Percentiles rank a stretch among this genome's conserved stretches.
These are phyloP conservation scores for Colletotrichum sansevieriae DNA, from an alignment of 2,329 filamentous ascomycete species.

Conservation along the genomic window DNA sequence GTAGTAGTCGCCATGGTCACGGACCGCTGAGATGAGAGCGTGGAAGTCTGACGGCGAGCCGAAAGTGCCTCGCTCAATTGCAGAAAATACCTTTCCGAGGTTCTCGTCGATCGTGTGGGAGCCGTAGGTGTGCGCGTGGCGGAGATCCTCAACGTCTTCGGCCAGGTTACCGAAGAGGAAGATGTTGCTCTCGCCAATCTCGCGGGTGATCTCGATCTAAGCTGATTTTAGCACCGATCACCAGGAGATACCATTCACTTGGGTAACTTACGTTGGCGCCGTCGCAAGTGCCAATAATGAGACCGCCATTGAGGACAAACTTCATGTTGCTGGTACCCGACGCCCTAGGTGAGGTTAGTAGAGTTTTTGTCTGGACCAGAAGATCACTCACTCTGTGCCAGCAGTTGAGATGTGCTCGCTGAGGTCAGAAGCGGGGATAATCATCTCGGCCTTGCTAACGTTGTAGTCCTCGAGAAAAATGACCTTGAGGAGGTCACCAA, in stretches of 20 bases:
- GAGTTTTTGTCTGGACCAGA: background rate
- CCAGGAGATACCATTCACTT: slow-evolving; percentile 34
- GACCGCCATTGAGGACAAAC: slow-evolving; percentile 95
- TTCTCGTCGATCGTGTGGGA: slow-evolving; percentile 81
- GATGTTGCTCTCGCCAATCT: slow-evolving; percentile 96
- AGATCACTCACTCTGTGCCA: slow-evolving; percentile 79
- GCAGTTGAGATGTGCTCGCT: slow-evolving; percentile 99
- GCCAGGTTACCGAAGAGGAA: slow-evolving; percentile 98
- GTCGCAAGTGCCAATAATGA: slow-evolving; percentile 98
- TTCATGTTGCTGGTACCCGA: slow-evolving; percentile 99
- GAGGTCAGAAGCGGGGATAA: slow-evolving; percentile 92
- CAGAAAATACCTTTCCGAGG: slow-evolving; percentile 84
- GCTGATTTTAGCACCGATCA: slow-evolving; percentile 33
- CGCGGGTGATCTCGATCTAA: slow-evolving; percentile 94
- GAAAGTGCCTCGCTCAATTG: slow-evolving; percentile 84
- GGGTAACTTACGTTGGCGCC: slow-evolving; percentile 85
- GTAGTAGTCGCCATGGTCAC: slow-evolving; percentile 97
- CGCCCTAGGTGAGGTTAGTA: slow-evolving; percentile 57
- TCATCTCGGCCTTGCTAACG: slow-evolving; percentile 98
- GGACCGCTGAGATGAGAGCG: slow-evolving; percentile 86
- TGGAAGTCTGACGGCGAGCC: slow-evolving; percentile 83
- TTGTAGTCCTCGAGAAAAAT: slow-evolving; percentile 99
- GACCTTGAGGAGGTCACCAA: slow-evolving; percentile 95
- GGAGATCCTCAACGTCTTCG: slow-evolving; percentile 96
- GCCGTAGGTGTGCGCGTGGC: slow-evolving; percentile 89